A percentile compares a stretch with the other conserved stretches of the same genome.
Conservation (phyloP, 2,329 filamentous ascomycete species). For the Pseudocercospora fijiensis region DNA sequence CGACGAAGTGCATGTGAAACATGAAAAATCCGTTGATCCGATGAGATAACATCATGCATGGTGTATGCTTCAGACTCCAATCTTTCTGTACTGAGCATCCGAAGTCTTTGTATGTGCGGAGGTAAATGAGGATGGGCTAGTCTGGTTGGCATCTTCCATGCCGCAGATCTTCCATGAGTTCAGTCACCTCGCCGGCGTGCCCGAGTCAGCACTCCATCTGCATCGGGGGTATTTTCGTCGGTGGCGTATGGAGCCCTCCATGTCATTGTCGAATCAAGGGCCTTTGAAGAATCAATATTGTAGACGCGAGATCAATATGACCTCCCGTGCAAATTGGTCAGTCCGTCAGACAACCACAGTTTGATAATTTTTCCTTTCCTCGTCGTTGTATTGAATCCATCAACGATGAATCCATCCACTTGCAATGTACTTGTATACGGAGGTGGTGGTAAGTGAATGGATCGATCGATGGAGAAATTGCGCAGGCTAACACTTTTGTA, state of each 20-base stretch:
- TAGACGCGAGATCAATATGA: not conserved
- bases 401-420: slow-evolving; percentile 6
- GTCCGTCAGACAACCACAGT: not conserved
- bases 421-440: slow-evolving; percentile 22
- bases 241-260: slow-evolving; percentile 1
- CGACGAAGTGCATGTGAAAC: not conserved
- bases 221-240: not conserved
- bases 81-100: not conserved
- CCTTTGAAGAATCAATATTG: not conserved
- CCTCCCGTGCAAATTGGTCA: not conserved
- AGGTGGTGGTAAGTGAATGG: slow-evolving; percentile 19
- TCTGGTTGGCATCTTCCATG: not conserved
- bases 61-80: not conserved
- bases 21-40: not conserved
- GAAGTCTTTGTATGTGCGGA: not conserved
- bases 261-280: not conserved
- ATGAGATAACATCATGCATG: not conserved
- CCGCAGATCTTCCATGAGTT: not conserved
- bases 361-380: not conserved
- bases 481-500: not conserved
- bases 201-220: not conserved
- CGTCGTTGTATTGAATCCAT: not conserved
- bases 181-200: not conserved
- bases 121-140: not conserved
- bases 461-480: not conserved